Evolutionary conservation across 306 rosid species (phyloP), one percentile per base, ranked within the genome.

Genomic region (Cucumis sativus): DNA sequence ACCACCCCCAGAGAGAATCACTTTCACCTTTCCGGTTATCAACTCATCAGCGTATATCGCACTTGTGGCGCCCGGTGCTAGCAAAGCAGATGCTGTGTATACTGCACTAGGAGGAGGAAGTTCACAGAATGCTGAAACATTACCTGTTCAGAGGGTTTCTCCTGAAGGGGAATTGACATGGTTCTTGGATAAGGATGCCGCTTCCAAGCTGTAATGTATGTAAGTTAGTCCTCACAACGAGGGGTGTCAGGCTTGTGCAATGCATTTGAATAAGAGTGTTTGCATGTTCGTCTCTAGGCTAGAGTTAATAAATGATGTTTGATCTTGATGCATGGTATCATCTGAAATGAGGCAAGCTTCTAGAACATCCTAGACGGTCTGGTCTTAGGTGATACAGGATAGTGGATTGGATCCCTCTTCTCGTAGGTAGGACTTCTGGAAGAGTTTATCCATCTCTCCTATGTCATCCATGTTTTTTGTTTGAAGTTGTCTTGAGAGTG

Each of bases 1-100:
- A 67, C 99, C 96, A 12, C 99, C 99, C 9, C 96, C 97, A 10
- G 88, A 90, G 85, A 87, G 99, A 85, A 95, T 95, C 45, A 92
- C 99, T 15, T 88, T 87, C 51, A 95, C 97, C 56, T 88, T 87
- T 55, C 99, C 99, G 0, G 99, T 95, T 66, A 89, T 95, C 66
- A 95, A 95, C 82, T 80, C 93, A 2, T 89, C 96, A 47, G 92
- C 90, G 37, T 86, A 89, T 68, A 75, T 82, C 18, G 97, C 93
- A 41, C 84, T 90, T 56, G 97, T 92, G 54, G 90, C 87, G 71
- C 85, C 95, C 4, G 99, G 99, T 56, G 83, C 83, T 18, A 90
- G 85, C n/a, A 82, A 88, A 87, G 88, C 96, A 5, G 87, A 75
- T 55, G 93, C 89, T 8, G 92, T 95, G 79, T 86, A 88, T 78